phyloP scores from a whole-genome alignment of 495 filamentous ascomycete genomes.

The Cetradonia linearis region DNA sequence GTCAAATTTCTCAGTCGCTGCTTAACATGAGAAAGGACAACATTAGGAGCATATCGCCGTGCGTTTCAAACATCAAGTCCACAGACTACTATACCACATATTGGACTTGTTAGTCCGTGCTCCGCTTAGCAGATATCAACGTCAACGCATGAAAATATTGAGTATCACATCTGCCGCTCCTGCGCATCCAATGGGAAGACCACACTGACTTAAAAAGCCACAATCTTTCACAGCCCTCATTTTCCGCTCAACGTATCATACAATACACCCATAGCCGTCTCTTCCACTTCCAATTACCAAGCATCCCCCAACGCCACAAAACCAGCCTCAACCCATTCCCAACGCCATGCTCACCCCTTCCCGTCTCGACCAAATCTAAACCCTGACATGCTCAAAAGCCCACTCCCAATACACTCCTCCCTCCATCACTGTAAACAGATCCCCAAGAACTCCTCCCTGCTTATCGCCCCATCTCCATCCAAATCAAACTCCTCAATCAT shows the following conservation, averaged over 20 bases:
- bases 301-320: no score
- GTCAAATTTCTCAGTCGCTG: not conserved
- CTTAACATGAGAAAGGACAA: not conserved
- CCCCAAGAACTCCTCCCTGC: slow-evolving; percentile 77
- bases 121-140: not conserved
- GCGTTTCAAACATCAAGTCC: no score
- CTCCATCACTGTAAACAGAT: slow-evolving; percentile 52
- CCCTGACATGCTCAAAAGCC: not conserved
- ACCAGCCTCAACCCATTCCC: not conserved
- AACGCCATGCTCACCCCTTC: not conserved
- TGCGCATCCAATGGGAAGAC: not conserved
- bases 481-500: slow-evolving; percentile 99
- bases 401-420: not conserved
- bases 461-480: slow-evolving; percentile 81
- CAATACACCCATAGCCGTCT: not conserved
- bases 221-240: not conserved
- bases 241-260: not conserved
- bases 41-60: not conserved
- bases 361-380: no score
- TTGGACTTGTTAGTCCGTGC: not conserved
- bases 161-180: not conserved
- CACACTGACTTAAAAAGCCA: not conserved
- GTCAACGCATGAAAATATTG: not conserved
- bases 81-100: not conserved
- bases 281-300: no score